Evolutionary conservation across 176 grass and related monocot genomes (phyloP), one percentile per base, ranked within the genome.

Genomic region (Oryza meyeriana): DNA sequence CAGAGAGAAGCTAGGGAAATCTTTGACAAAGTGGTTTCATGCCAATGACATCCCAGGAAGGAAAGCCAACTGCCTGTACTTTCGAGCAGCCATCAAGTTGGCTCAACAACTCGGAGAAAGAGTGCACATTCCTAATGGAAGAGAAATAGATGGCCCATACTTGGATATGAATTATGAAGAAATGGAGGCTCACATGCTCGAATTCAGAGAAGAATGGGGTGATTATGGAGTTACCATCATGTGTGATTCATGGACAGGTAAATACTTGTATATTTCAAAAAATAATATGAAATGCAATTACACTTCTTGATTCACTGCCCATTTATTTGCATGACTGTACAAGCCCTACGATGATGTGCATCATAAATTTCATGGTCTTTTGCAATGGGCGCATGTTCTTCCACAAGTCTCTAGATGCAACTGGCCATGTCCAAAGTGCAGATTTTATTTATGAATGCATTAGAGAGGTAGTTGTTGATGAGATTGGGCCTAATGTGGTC

Each of bases 351-450:
- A 39, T 27, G 61, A 47, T 39, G 40, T 24, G 2, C 27, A 78
- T 78, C 6, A 20, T 78, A 0, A 78, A 64, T 18, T 78, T 64
- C 5, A 78, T 64, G 59, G 8, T 78, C 36, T 45, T 10, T 39
- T 64, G 75, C 17, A 18, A 78, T 8, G 27, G 59, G 2, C 38
- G 38, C 4, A 78, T 78, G 75, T 64, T 14, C 75, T 78, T 78
- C 18, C 75, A 78, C 36, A 78, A 78, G 10, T 78, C 75, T 25
- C n/a, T 79, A 2, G 8, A 79, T 5, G 31, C 64, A 45, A 80
- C 77, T 0, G 8, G 44, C 12, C 4, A 12, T 16, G 16, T 52
- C 17, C 42, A 66, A 9, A 68, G 18, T 68, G 0, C 24, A 1
- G 22, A 47, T 0, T 69, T 36, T 36, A n/a, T 36, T 22, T 80